Evolutionary conservation across 768 basidiomycete species (phyloP).

Genomic region (Galerina sulciceps): DNA sequence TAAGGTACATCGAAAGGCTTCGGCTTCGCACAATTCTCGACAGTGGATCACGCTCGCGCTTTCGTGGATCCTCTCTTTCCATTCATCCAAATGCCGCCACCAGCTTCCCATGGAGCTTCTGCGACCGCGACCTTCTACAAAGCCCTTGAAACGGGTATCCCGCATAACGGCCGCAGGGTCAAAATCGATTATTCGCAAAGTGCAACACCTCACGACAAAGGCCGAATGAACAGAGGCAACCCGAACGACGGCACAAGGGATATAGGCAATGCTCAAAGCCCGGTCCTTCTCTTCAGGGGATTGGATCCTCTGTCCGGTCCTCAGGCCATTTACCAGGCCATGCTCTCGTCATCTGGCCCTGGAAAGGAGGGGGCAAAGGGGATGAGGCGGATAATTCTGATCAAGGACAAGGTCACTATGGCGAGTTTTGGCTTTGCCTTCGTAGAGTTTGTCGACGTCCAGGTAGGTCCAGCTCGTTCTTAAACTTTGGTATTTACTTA

Average conservation of each 20-base stretch:
- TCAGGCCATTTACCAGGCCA: conserved; percentile 84
- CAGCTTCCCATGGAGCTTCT: conserved; percentile 85
- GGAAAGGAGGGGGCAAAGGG: conserved; percentile 81
- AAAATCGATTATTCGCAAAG: conserved; percentile 97
- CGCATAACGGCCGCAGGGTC: conserved; percentile 82
- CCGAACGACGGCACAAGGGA: conserved; percentile 95
- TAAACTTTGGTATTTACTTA: neutral
- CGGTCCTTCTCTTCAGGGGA: conserved; percentile 88
- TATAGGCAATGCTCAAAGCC: conserved; percentile 84
- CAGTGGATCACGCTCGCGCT: conserved; percentile 82
- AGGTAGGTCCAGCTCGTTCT: conserved; percentile 54
- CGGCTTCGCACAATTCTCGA: conserved; percentile 94
- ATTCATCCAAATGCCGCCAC: conserved; percentile 90
- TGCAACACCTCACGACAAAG: conserved; percentile 71
- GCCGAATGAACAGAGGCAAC: conserved; percentile 61
- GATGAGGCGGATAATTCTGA: conserved; percentile 85
- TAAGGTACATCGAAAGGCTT: conserved; percentile 94
- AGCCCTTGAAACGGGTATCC: conserved; percentile 69
- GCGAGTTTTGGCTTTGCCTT: conserved; percentile 95
- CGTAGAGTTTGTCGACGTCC: conserved; percentile 85
- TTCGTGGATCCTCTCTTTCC: conserved; percentile 93
- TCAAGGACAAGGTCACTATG: conserved; percentile 87
- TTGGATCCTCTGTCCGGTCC: conserved; percentile 88
- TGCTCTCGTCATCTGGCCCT: conserved; percentile 81
- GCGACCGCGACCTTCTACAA: conserved; percentile 74